Base-by-base conservation (phyloP, 2,329 filamentous ascomycete species). In the Aspergillus costaricaensis region DNA sequence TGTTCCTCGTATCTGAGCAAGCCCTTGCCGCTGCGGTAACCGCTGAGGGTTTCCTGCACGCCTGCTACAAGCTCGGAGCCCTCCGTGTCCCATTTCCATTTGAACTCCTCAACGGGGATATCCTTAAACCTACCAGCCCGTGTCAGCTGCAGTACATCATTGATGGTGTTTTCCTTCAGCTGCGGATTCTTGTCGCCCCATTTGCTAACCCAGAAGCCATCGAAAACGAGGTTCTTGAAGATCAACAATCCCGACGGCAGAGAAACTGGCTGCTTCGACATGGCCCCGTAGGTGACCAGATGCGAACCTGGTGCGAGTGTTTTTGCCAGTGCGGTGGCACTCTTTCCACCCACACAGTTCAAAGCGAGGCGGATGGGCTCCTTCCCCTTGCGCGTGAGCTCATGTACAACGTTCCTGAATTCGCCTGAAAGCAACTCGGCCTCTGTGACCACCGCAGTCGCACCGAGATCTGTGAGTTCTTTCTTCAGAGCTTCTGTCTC, bases 301-400 rank as follows among this genome's bases (percentile, higher is more conserved):
- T 89, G 88, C 1, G 86, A 90, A 21, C 86, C 85, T 0, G 86
- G 80, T 5, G 84, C 83, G 3, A 99, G 82, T 6, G 85, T 84
- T 70, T 92, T 91, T 5, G 93, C 89, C 71, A 99, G 81, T 1
- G 88, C 85, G 27, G 89, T 89, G 4, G 92, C 92, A 10, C 88
- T 87, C 74, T 93, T 91, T 5, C 95, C 95, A 39, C 95, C 95
- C 0, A 99, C 94, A 74, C 95, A 98, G 76, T 99, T 99, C 60
- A 99, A 77, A 0, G 88, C 95, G 1, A 99, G 81, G 44, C 87
- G 85, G 57, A 98, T 83, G 14, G 85, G 82, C 62, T 93, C 89
- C 49, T 87, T 83, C 5, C 89, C 90, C 19, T 86, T 85, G 58
- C 87, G 85, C 32, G 91, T 95, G 78, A 89, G 91, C 27, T 87